Conservation (phyloP, 2,329 filamentous ascomycete genomes). For the Monilinia laxa region DNA sequence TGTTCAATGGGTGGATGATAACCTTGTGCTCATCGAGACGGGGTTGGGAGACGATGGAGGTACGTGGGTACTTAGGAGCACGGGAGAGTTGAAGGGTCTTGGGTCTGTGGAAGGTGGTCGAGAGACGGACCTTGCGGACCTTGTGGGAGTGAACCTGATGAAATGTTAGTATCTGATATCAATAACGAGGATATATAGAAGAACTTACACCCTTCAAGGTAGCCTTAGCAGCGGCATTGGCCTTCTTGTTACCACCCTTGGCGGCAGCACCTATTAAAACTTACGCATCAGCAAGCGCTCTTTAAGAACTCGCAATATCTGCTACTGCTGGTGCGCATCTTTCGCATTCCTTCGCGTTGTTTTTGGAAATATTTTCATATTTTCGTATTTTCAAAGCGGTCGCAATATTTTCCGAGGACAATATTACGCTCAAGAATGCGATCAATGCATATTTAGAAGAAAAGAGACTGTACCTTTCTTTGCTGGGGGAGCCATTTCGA, state of each 20-base stretch:
- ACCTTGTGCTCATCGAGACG: constrained; percentile 97
- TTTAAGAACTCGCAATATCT: constrained; percentile 73
- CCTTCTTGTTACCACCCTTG: constrained; percentile 72
- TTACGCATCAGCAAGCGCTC: constrained; percentile 71
- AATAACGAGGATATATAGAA: constrained; percentile 44
- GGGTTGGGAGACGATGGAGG: constrained; percentile 84
- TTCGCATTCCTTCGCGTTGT: constrained; percentile 26
- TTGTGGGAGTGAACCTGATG: constrained; percentile 72
- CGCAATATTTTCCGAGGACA: constrained; percentile 28
- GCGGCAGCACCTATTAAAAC: constrained; percentile 54
- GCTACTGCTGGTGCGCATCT: constrained; percentile 58
- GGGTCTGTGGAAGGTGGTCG: constrained; percentile 94
- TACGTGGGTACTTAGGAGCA: constrained; percentile 93
- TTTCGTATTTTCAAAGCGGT: constrained; percentile 20
- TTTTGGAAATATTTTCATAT: constrained; percentile 24
- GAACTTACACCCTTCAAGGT: constrained; percentile 88
- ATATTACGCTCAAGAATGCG: constrained; percentile 26
- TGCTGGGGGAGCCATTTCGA: constrained; percentile 38
- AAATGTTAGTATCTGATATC: constrained; percentile 31
- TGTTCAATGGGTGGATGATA: constrained; percentile 98
- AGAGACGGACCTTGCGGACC: constrained; percentile 87
- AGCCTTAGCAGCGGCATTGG: constrained; percentile 91
- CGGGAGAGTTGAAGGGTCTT: constrained; percentile 94
- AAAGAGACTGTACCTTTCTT: constrained; percentile 42
- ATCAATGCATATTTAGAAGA: constrained; percentile 23